Conservation (phyloP, 495 filamentous ascomycete species). For the Talaromyces ruber region DNA sequence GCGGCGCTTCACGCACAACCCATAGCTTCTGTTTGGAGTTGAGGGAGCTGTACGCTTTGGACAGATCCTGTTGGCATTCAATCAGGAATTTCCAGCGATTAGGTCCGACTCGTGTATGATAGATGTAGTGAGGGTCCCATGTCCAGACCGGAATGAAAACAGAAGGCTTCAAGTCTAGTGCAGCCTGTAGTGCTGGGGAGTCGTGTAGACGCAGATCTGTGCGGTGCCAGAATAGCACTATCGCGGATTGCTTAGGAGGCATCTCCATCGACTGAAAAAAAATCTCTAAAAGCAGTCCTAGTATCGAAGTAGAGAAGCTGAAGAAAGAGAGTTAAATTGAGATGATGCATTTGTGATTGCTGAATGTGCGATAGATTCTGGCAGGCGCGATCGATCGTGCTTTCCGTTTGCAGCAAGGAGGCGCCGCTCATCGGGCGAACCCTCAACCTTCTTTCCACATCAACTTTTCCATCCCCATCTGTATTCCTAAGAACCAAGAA, state of each 20-base stretch:
- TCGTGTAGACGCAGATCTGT: constrained; percentile 67
- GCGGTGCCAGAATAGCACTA: constrained; percentile 69
- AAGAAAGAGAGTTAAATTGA: background rate
- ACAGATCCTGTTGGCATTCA: constrained; percentile 58
- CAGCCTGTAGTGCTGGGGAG: constrained; percentile 57
- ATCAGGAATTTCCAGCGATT: constrained; percentile 65
- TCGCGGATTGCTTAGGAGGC: constrained; percentile 24
- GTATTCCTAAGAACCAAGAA: no score
- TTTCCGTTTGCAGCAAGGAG: background rate
- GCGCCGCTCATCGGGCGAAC: background rate
- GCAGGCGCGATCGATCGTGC: background rate
- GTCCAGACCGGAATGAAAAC: constrained; percentile 59
- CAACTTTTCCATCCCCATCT: no score
- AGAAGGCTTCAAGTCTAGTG: constrained; percentile 52
- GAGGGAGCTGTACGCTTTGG: constrained; percentile 47
- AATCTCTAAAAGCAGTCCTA: background rate
- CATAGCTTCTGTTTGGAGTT: constrained; percentile 59
- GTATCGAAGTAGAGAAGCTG: background rate
- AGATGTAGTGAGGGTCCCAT: constrained; percentile 70
- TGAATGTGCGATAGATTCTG: background rate
- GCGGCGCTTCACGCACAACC: constrained; percentile 58
- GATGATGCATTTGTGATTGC: background rate
- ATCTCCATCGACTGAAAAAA: constrained; percentile 4
- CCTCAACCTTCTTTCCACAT: background rate
- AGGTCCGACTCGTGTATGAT: constrained; percentile 51